A percentile compares a stretch with the other conserved stretches of the same genome.
Evolutionary conservation across 331 rosid genomes (phyloP).

Genomic region (Quercus phellos): DNA sequence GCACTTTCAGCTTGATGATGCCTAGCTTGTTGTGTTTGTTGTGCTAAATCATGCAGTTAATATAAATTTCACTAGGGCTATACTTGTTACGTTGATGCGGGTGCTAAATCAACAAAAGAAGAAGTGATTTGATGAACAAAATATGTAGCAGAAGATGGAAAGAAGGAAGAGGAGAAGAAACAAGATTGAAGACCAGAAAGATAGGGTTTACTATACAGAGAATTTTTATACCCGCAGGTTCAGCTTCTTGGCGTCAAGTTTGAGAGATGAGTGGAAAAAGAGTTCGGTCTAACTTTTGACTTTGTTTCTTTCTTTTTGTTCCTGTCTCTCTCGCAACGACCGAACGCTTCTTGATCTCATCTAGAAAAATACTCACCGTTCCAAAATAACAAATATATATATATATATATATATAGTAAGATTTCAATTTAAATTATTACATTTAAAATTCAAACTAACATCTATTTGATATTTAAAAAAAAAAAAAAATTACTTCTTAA

Average conservation of each 20-base stretch:
- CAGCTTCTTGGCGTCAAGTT: not conserved
- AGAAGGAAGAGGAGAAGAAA: not conserved
- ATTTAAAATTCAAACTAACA: not conserved
- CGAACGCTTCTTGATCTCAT: too few species aligned
- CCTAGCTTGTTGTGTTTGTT: not conserved
- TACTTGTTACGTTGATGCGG: too few species aligned
- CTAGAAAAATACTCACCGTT: too few species aligned
- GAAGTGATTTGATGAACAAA: too few species aligned
- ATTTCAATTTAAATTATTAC: not conserved
- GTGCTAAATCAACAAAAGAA: too few species aligned
- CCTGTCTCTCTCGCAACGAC: too few species aligned
- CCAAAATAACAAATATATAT: too few species aligned
- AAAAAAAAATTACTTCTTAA: too few species aligned
- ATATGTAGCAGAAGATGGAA: not conserved
- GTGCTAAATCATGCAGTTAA: not conserved
- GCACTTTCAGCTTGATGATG: constrained; percentile 19
- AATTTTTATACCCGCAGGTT: not conserved
- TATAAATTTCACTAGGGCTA: too few species aligned
- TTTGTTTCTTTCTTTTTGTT: not conserved
- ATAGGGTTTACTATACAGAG: not conserved
- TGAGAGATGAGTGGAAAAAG: not conserved
- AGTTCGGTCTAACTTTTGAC: not conserved
- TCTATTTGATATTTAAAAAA: too few species aligned
- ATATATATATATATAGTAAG: too few species aligned
- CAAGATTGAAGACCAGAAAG: not conserved